Evolutionary conservation across 495 filamentous ascomycete genomes (phyloP), one percentile per base, ranked within the genome.

Genomic region (Podospora didyma): DNA sequence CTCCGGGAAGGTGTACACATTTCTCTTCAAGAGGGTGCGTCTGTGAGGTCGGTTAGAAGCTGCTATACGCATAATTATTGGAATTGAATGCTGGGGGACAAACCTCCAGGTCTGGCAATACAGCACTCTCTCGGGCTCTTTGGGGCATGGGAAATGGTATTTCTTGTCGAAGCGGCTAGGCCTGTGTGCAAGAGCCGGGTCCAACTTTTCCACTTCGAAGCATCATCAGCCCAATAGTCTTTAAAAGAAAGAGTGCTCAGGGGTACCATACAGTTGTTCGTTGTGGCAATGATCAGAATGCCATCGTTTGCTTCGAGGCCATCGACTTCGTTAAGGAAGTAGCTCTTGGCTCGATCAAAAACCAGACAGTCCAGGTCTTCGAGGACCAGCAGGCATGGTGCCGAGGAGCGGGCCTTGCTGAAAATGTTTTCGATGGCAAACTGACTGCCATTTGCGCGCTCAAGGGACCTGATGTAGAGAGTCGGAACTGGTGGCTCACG

Each of bases 71-170:
- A n/a, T n/a, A 31, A 31, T 3, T 9, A 3, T 9, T 9, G 26
- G 9, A 31, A 9, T 31, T 31, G 9, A 31, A 9, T 31, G 3
- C 4, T 3, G 9, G 26, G 26, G 26, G 4, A 31, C 26, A 31
- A 31, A 31, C 26, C 26, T 31, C 26, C 26, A 31, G 9, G 26
- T 9, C 26, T 31, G 26, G 26, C 26, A 31, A 9, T 31, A 31
- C 4, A 31, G 26, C 9, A 9, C 26, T 31, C 26, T 31, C 9
- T 31, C 26, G 26, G 26, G 26, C 26, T 45, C 12, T 14, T 21
- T 45, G 41, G 41, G 41, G 41, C 41, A 45, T 45, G 41, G 41
- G 41, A 45, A 45, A 45, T 45, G 41, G 20, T 45, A 45, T 45
- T 45, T 45, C 41, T 45, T 45, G 41, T 45, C 41, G 41, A 45